These are phyloP conservation scores for Omphalea diandra DNA, from an alignment of 441 rosid species.

Conservation along the genomic window DNA sequence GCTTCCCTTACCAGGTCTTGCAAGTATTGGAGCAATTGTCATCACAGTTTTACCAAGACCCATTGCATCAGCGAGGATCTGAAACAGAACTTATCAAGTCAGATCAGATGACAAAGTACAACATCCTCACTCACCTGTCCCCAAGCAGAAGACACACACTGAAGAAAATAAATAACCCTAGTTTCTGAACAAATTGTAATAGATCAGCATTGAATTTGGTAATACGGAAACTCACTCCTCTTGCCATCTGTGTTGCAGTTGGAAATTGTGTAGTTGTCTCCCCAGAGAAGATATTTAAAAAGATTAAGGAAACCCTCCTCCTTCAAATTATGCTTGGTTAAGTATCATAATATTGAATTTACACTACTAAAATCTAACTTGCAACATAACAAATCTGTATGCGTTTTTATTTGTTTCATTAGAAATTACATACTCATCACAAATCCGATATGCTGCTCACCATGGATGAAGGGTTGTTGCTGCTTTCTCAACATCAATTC, in stretches of 20 bases:
- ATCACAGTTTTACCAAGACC: slow-evolving; percentile 82
- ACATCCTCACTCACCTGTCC: neutral
- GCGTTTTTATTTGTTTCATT: neutral
- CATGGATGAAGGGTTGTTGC: slow-evolving; percentile 64
- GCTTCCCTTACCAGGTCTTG: slow-evolving; percentile 48
- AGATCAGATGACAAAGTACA: neutral
- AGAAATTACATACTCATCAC: slow-evolving; percentile 46
- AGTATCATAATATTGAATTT: neutral
- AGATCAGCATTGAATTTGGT: neutral
- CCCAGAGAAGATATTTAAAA: slow-evolving; percentile 60
- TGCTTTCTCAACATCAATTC: slow-evolving; percentile 54
- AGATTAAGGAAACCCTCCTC: slow-evolving; percentile 66
- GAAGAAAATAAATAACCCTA: neutral
- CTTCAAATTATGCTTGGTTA: neutral
- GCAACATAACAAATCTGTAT: neutral
- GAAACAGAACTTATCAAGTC: slow-evolving; percentile 6
- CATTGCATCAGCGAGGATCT: slow-evolving; percentile 86
- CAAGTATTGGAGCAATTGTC: slow-evolving; percentile 68
- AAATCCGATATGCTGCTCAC: slow-evolving; percentile 66
- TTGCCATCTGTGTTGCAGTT: slow-evolving; percentile 60
- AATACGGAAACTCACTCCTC: slow-evolving; percentile 53
- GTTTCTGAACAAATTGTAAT: neutral
- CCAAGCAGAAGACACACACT: neutral
- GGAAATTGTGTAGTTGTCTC: slow-evolving; percentile 73
- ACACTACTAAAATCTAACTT: neutral